Evolutionary conservation across 805 yeast species (phyloP).

Genomic region (Pichia membranifaciens): DNA sequence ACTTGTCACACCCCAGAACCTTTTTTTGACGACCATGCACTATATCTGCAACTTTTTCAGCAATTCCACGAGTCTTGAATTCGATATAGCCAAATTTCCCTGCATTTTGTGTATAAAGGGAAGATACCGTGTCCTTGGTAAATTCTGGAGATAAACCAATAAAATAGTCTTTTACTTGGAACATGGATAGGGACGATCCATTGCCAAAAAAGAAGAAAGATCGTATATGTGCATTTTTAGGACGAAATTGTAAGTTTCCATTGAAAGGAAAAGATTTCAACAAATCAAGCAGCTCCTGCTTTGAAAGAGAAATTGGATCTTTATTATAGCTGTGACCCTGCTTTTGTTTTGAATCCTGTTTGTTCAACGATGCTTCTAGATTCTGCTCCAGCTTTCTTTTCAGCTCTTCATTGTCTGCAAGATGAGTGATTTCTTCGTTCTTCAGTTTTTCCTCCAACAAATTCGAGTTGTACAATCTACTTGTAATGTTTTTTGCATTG

Average conservation of each 20-base stretch:
- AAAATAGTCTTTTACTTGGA: slow-evolving; percentile 47
- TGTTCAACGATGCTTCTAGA: slow-evolving; percentile 7
- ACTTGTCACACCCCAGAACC: background rate
- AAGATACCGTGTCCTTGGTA: slow-evolving; percentile 24
- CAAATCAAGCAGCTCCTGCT: slow-evolving; percentile 45
- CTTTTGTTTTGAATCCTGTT: slow-evolving; percentile 15
- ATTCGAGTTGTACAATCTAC: slow-evolving; percentile 52
- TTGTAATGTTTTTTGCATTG: slow-evolving; percentile 37
- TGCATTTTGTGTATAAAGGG: slow-evolving; percentile 47
- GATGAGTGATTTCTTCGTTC: slow-evolving; percentile 15
- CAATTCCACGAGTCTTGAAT: slow-evolving; percentile 44
- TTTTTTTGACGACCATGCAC: slow-evolving; percentile 11
- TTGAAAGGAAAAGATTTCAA: slow-evolving; percentile 63
- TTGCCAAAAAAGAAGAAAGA: slow-evolving; percentile 75
- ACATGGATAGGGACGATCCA: slow-evolving; percentile 60
- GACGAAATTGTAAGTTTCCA: slow-evolving; percentile 41
- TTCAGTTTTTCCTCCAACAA: slow-evolving; percentile 32
- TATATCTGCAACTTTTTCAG: slow-evolving; percentile 39
- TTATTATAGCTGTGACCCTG: background rate
- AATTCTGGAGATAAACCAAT: slow-evolving; percentile 24
- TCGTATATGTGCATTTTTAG: slow-evolving; percentile 38
- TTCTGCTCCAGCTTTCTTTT: slow-evolving; percentile 6
- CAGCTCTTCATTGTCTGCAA: slow-evolving; percentile 6
- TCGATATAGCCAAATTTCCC: slow-evolving; percentile 62
- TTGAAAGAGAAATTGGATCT: slow-evolving; percentile 14